Evolutionary conservation across 805 yeast species (phyloP).

Genomic region (Hanseniaspora meyeri): DNA sequence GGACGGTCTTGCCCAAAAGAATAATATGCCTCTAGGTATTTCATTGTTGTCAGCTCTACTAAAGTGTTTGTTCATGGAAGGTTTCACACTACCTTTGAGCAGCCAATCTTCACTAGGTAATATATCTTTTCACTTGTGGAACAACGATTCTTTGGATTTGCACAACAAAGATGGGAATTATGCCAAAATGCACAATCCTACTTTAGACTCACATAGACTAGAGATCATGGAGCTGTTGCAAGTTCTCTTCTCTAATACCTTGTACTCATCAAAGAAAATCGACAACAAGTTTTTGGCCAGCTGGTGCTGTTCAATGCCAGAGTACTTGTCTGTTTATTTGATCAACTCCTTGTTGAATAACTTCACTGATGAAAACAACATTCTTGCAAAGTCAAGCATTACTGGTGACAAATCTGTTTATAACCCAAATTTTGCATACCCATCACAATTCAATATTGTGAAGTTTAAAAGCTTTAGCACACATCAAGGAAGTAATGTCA

Average conservation of each 20-base stretch:
- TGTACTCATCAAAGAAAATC: slow-evolving; percentile 34
- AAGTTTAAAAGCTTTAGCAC: neutral
- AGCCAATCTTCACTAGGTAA: slow-evolving; percentile 22
- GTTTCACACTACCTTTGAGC: slow-evolving; percentile 21
- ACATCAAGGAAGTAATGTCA: neutral
- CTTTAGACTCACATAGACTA: slow-evolving; percentile 50
- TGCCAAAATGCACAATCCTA: slow-evolving; percentile 27
- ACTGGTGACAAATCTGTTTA: neutral
- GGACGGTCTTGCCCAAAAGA: slow-evolving; percentile 16
- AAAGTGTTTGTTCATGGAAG: slow-evolving; percentile 23
- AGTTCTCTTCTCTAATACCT: slow-evolving; percentile 46
- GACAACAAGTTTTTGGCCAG: slow-evolving; percentile 56
- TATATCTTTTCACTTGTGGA: slow-evolving; percentile 47
- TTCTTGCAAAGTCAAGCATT: neutral
- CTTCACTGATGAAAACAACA: slow-evolving; percentile 22
- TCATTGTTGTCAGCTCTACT: slow-evolving; percentile 21
- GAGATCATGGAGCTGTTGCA: slow-evolving; percentile 54
- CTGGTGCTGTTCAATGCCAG: slow-evolving; percentile 40
- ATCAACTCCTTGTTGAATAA: slow-evolving; percentile 60
- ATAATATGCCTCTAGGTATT: slow-evolving; percentile 28
- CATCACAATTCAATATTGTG: neutral
- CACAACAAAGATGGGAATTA: slow-evolving; percentile 16
- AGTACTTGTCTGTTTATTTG: slow-evolving; percentile 36
- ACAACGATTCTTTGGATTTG: slow-evolving; percentile 46
- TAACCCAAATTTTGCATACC: neutral